Evolutionary conservation across 2,329 filamentous ascomycete species (phyloP).

Genomic region (Colletotrichum trifolii): DNA sequence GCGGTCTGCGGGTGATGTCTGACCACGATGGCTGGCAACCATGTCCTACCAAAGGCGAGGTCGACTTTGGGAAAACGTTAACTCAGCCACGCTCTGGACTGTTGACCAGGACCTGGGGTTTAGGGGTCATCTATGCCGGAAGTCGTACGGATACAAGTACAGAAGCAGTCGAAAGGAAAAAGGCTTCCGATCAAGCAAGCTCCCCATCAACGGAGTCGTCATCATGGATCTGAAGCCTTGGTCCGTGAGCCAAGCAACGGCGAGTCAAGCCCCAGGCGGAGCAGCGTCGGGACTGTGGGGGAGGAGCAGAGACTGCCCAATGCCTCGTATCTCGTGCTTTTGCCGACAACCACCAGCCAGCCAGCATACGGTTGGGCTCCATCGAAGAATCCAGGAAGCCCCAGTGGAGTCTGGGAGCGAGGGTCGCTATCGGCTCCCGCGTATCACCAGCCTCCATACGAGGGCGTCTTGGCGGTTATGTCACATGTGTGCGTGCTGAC

Average conservation of each 20-base stretch:
- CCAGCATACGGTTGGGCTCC: not conserved
- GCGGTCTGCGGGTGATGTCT: constrained; percentile 5
- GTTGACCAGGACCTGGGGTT: not conserved
- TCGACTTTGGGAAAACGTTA: not conserved
- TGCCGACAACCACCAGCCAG: constrained; percentile 6
- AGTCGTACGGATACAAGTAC: not conserved
- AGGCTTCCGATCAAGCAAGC: not conserved
- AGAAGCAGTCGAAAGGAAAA: not conserved
- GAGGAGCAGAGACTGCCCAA: constrained; percentile 1
- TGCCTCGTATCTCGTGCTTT: constrained; percentile 12
- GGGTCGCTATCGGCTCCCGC: constrained; percentile 1
- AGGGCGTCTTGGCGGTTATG: not conserved
- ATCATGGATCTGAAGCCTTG: not conserved
- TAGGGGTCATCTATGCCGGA: not conserved
- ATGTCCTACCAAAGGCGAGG: not conserved
- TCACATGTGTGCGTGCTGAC: constrained; percentile 19
- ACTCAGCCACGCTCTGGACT: constrained; percentile 9
- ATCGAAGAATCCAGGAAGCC: not conserved
- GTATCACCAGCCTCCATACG: not conserved
- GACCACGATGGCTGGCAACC: constrained; percentile 5
- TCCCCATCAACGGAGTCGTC: not conserved
- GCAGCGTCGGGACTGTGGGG: constrained; percentile 11
- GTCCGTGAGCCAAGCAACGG: not conserved
- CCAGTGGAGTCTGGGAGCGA: not conserved
- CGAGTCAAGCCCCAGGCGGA: constrained; percentile 6